Conservation (phyloP, 169 alveolate genomes). For the Babesia gibsoni region DNA sequence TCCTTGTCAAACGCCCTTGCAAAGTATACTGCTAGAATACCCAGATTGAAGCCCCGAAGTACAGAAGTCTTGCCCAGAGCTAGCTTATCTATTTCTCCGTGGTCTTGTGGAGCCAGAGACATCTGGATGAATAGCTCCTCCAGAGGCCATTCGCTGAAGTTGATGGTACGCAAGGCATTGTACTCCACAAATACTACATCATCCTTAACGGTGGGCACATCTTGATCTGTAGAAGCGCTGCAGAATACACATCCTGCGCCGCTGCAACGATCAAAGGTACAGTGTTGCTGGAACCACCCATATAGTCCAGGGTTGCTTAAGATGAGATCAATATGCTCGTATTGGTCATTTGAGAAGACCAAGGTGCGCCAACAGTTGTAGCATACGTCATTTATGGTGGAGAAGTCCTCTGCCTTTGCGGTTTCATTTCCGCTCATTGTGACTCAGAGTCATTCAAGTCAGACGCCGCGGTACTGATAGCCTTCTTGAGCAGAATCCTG, state of each 20-base stretch:
- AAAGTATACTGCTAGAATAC: conserved; percentile 17
- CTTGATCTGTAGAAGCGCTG: conserved; percentile 1
- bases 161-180: neutral
- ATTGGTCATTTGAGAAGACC: conserved; percentile 13
- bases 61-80: neutral
- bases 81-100: neutral
- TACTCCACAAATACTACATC: conserved; percentile 5
- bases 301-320: neutral
- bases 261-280: neutral
- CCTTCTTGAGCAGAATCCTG: too few relatives aligned
- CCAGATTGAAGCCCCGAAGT: conserved; percentile 6
- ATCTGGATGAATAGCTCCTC: neutral
- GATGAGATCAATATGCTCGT: neutral
- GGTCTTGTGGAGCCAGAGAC: neutral
- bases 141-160: conserved; percentile 6
- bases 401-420: neutral
- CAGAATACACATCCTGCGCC: conserved; percentile 2
- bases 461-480: too few relatives aligned
- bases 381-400: conserved; percentile 3
- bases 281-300: conserved; percentile 1
- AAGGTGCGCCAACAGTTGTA: conserved; percentile 8
- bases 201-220: neutral
- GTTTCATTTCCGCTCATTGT: neutral
- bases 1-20: neutral
- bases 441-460: neutral